Conservation (phyloP, 2,329 filamentous ascomycete genomes). For the Clonostachys solani region DNA sequence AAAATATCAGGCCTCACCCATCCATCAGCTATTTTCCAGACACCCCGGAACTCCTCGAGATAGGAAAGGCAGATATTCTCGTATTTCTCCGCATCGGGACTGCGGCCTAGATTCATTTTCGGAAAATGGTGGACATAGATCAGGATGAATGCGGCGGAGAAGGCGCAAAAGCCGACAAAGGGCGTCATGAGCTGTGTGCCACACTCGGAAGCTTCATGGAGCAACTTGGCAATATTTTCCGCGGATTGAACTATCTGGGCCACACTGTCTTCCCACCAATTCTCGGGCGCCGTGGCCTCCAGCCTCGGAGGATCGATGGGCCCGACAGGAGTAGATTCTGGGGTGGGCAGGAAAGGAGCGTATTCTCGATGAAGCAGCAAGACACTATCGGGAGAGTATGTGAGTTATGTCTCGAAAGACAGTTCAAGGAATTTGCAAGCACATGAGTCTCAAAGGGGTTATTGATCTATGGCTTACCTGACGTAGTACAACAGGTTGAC, state of each 20-base stretch:
- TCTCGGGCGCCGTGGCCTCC: slow-evolving; percentile 25
- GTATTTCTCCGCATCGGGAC: slow-evolving; percentile 10
- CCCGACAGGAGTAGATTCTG: slow-evolving; percentile 23
- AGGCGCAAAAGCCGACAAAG: slow-evolving; percentile 39
- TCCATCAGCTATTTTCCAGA: slow-evolving; percentile 20
- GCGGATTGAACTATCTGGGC: slow-evolving; percentile 27
- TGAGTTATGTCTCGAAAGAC: neutral
- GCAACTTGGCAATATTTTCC: slow-evolving; percentile 23
- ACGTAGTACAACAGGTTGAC: slow-evolving; percentile 37
- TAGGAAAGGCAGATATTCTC: slow-evolving; percentile 17
- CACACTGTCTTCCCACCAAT: slow-evolving; percentile 33
- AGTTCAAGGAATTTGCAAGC: neutral
- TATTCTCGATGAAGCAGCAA: slow-evolving; percentile 38
- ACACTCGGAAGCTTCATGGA: slow-evolving; percentile 29
- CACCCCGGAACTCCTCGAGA: slow-evolving; percentile 15
- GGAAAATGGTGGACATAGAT: slow-evolving; percentile 33
- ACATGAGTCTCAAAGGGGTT: neutral
- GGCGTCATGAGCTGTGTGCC: slow-evolving; percentile 30
- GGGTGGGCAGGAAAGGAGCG: slow-evolving; percentile 34
- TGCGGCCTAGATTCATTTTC: slow-evolving; percentile 29
- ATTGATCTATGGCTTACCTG: slow-evolving; percentile 18
- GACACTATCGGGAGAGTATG: slow-evolving; percentile 15
- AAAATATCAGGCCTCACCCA: slow-evolving; percentile 11
- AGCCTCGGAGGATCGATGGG: slow-evolving; percentile 33
- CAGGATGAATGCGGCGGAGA: slow-evolving; percentile 36